phyloP scores from a whole-genome alignment of 139 green algal genomes.

The Chlamydomonas asymmetrica region DNA sequence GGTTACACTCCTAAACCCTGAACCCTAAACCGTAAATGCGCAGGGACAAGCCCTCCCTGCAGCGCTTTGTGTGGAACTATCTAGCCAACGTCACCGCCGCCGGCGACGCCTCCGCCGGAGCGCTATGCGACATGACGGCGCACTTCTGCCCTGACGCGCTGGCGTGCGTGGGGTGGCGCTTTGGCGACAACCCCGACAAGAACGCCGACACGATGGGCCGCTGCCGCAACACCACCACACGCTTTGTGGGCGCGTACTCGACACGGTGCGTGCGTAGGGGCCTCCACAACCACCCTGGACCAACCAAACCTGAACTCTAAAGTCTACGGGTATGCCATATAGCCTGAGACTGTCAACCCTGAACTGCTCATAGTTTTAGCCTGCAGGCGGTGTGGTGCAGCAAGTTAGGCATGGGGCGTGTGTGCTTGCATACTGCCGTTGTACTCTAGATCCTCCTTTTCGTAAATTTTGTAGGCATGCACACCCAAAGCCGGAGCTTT shows the following conservation, averaged over 20 bases:
- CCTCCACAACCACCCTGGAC: conserved; percentile 20
- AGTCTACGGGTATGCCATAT: not conserved
- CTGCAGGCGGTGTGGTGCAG: not conserved
- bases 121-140: conserved; percentile 30
- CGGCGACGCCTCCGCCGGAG: not conserved
- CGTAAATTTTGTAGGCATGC: not conserved
- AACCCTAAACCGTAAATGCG: not conserved
- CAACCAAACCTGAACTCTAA: not conserved
- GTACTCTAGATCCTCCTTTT: not conserved
- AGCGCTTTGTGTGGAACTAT: conserved; percentile 56
- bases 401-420: not conserved
- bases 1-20: conserved; percentile 35
- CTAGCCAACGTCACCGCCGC: conserved; percentile 17
- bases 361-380: not conserved
- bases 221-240: conserved; percentile 54
- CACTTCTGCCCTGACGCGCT: conserved; percentile 17
- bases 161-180: conserved; percentile 43
- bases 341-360: not conserved
- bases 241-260: conserved; percentile 62
- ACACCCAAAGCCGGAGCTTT: not conserved
- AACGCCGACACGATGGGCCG: conserved; percentile 14
- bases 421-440: not conserved
- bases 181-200: conserved; percentile 2
- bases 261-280: conserved; percentile 36
- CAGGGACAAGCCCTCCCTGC: conserved; percentile 40